Conservation (phyloP, 345 rosid species). For the Crucihimalaya himalaica region DNA sequence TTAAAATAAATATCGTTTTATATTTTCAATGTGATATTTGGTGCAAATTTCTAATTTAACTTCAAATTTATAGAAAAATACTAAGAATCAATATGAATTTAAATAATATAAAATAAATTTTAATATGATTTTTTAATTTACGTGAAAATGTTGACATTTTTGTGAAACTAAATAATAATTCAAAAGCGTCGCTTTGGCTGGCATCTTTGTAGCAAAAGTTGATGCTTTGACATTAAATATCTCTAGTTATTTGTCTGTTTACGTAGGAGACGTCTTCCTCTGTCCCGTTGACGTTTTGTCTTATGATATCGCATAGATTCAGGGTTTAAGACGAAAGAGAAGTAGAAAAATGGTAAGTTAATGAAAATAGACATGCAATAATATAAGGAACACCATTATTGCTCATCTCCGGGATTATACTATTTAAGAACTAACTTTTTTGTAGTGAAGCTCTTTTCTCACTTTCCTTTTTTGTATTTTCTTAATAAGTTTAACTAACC, state of each 20-base stretch:
- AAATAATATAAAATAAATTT: too few species aligned
- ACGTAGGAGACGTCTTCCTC: constrained; percentile 30
- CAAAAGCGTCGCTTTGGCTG: constrained; percentile 27
- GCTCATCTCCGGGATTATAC: constrained; percentile 29
- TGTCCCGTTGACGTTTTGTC: constrained; percentile 11
- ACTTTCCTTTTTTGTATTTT: constrained; percentile 23
- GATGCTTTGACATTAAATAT: constrained; percentile 7
- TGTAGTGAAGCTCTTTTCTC: constrained; percentile 1
- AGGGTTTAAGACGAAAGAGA: constrained; percentile 19
- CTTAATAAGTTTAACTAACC: constrained; percentile 18
- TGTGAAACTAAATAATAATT: background rate
- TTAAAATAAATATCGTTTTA: too few species aligned
- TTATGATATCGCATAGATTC: constrained; percentile 20
- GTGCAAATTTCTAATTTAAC: too few species aligned
- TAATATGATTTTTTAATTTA: too few species aligned
- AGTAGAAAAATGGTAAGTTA: background rate
- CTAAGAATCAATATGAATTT: too few species aligned
- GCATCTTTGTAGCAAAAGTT: constrained; percentile 18
- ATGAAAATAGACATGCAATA: constrained; percentile 42
- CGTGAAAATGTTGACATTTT: too few species aligned
- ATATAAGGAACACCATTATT: constrained; percentile 38
- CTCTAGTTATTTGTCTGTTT: background rate
- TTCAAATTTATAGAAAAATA: too few species aligned
- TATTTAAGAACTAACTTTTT: constrained; percentile 24
- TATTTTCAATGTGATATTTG: too few species aligned